A percentile compares a stretch with the other conserved stretches of the same genome.
These are phyloP conservation scores for Hevea brasiliensis DNA, from an alignment of 345 rosid species.

Conservation along the genomic window DNA sequence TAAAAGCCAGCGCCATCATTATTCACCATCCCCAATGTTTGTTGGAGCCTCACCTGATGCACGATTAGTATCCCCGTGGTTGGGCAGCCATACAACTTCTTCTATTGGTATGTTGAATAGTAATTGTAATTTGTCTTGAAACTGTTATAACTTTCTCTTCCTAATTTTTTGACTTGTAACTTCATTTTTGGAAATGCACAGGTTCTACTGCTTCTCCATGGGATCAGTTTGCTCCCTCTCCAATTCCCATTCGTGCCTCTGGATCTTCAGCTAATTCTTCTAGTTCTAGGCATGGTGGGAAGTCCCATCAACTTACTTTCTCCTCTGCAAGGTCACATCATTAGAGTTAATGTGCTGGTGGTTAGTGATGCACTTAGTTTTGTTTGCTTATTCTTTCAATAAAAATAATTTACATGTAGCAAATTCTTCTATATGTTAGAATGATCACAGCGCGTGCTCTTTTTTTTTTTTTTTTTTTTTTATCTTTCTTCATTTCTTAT, in stretches of 20 bases:
- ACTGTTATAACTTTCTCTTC: not conserved
- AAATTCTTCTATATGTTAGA: not conserved
- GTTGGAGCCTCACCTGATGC: constrained; percentile 94
- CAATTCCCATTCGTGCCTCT: constrained; percentile 90
- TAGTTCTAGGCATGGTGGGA: constrained; percentile 58
- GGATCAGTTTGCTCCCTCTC: constrained; percentile 91
- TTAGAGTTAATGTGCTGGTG: constrained; percentile 45
- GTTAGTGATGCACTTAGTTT: not conserved
- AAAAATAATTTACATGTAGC: not conserved
- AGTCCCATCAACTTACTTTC: constrained; percentile 55
- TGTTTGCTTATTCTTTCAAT: not conserved
- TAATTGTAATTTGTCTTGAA: constrained; percentile 3
- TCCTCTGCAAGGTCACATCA: constrained; percentile 42
- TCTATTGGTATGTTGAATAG: constrained; percentile 51
- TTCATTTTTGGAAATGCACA: constrained; percentile 17
- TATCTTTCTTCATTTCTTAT: not conserved
- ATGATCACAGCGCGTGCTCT: not conserved
- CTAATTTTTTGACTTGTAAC: not conserved
- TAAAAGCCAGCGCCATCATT: constrained; percentile 52
- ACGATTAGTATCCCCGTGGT: constrained; percentile 90
- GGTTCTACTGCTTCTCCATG: constrained; percentile 81
- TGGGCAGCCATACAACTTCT: constrained; percentile 63
- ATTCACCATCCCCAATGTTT: constrained; percentile 92
- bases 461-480: too few relatives aligned
- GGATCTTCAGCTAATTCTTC: constrained; percentile 75